Evolutionary conservation across 148 eudicot genomes (phyloP), one percentile per base, ranked within the genome.

Genomic region (Gaultheria prostrata): DNA sequence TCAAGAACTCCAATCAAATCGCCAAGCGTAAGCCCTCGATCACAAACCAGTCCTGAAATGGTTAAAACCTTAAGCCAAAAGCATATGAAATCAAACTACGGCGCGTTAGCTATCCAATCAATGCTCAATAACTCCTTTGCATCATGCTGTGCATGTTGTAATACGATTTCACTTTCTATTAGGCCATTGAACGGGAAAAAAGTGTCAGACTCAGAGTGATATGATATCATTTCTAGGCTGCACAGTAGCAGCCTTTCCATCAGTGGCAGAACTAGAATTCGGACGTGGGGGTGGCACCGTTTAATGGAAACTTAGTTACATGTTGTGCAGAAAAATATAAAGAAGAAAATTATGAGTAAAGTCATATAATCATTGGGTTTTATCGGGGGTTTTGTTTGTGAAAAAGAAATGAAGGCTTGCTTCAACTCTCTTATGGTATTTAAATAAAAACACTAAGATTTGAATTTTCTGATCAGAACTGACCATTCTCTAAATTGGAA

Each of bases 1-100:
- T 92, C n/a, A 56, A 97, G 92, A 85, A 95, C 96, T 51, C 99
- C 99, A 18, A 92, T 94, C 77, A 97, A 93, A 87, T 97, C 94
- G 49, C 99, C 99, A 85, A 97, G 92, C 65, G 94, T 88, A 82
- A 97, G 98, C 46, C 98, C 98, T 33, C 98, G 91, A 84, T 92
- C 99, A 83, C 99, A 97, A 78, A 97, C 87, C 83, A 97, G 89
- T 45, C 99, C 99, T 93, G 86, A 77, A 87, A 88, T 17, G 51
- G 45, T 82, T 43, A 83, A 54, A 18, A 28, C 8, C 80, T 57
- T 26, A 45, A 2, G 30, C 61, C 43, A 18, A 82, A 50, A 53
- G 69, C 53, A 73, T 30, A 77, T 54, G 10, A 57, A 76, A 61
- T 43, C 14, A 83, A n/a, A n/a, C 6, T n/a, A 32, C 6, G 43